These are phyloP conservation scores for Leccinum fibrillosum DNA, from an alignment of 768 basidiomycete genomes.

Conservation along the genomic window DNA sequence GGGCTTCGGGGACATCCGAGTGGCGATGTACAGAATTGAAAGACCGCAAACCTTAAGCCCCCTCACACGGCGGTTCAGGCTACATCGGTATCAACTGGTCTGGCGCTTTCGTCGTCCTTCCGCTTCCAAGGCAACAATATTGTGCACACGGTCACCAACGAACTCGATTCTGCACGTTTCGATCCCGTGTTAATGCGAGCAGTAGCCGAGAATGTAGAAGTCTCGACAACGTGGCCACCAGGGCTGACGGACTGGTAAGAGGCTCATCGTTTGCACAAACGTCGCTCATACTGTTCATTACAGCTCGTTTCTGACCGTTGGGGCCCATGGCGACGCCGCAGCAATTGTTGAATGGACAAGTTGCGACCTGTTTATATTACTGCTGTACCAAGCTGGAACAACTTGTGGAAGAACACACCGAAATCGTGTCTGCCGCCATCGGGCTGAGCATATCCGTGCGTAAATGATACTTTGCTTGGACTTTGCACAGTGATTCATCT, in stretches of 20 bases:
- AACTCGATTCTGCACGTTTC: constrained; percentile 46
- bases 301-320: constrained; percentile 71
- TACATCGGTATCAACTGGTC: too few relatives aligned
- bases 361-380: constrained; percentile 63
- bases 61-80: too few relatives aligned
- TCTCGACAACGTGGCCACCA: constrained; percentile 63
- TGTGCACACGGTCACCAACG: constrained; percentile 79
- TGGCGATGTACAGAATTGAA: too few relatives aligned
- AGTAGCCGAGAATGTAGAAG: constrained; percentile 73
- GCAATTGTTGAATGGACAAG: constrained; percentile 71
- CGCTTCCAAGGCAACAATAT: constrained; percentile 60
- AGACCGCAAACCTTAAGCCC: too few relatives aligned
- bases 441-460: constrained; percentile 58
- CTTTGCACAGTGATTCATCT: not conserved
- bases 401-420: constrained; percentile 22
- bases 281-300: not conserved
- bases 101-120: too few relatives aligned
- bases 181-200: constrained; percentile 83
- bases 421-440: constrained; percentile 51
- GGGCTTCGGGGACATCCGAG: too few relatives aligned
- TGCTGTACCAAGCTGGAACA: constrained; percentile 26
- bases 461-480: not conserved
- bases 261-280: not conserved
- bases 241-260: constrained; percentile 68
- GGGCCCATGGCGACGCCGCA: constrained; percentile 79